A percentile compares a stretch with the other conserved stretches of the same genome.
phyloP scores from a whole-genome alignment of 202 grass and related monocot genomes.

The Alloteropsis angusta region DNA sequence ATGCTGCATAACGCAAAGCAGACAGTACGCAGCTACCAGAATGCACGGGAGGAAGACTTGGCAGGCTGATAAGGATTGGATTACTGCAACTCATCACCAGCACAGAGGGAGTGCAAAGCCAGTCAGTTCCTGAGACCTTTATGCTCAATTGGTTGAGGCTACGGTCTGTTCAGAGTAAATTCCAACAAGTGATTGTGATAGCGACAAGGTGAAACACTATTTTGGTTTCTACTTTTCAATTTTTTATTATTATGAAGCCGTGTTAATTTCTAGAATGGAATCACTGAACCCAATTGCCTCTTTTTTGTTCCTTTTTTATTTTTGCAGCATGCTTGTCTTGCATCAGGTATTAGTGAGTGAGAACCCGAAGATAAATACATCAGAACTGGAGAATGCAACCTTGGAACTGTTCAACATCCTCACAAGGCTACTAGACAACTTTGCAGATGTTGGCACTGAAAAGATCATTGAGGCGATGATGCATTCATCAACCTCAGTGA shows the following conservation, averaged over 20 bases:
- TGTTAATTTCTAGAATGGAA: not conserved
- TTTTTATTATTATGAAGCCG: not conserved
- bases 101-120: conserved; percentile 47
- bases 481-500: conserved; percentile 12
- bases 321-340: conserved; percentile 72
- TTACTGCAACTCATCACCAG: conserved; percentile 59
- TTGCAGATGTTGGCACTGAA: conserved; percentile 45
- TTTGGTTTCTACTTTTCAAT: not conserved
- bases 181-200: conserved; percentile 84
- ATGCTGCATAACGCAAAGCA: conserved; percentile 11
- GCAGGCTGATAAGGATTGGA: conserved; percentile 55
- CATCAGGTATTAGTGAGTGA: conserved; percentile 71
- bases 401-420: conserved; percentile 41
- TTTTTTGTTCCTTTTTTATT: not conserved
- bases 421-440: conserved; percentile 44
- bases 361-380: conserved; percentile 19
- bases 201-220: conserved; percentile 50
- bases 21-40: conserved; percentile 36
- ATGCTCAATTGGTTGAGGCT: conserved; percentile 70
- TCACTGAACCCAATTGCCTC: not conserved
- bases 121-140: conserved; percentile 65
- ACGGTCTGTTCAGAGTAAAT: conserved; percentile 70
- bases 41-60: conserved; percentile 51
- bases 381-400: conserved; percentile 36
- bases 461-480: conserved; percentile 65